Percentiles rank a stretch among this genome's conserved stretches.
Evolutionary conservation across 495 filamentous ascomycete genomes (phyloP).

Genomic region (Lepidopterella palustris): DNA sequence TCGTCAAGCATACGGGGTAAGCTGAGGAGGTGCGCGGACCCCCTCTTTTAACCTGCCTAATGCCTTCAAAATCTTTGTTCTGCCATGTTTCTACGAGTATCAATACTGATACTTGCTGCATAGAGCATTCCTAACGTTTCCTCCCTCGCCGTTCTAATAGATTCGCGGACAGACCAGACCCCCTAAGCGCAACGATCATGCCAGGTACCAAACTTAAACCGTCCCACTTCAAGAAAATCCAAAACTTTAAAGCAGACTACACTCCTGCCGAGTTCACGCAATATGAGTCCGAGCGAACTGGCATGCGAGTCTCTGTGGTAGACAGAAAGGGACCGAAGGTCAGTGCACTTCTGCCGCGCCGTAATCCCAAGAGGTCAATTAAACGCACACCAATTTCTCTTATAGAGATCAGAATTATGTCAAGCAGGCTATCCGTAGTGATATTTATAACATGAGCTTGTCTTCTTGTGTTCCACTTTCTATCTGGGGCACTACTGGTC

Average conservation of each 20-base stretch:
- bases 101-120: background rate
- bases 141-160: background rate
- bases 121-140: background rate
- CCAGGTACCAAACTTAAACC: slow-evolving; percentile 10
- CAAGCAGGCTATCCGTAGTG: too few species aligned
- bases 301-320: slow-evolving; percentile 88
- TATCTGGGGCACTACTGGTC: too few species aligned
- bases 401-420: too few species aligned
- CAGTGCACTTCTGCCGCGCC: background rate
- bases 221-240: slow-evolving; percentile 69
- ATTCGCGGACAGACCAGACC: background rate
- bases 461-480: too few species aligned
- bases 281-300: slow-evolving; percentile 79
- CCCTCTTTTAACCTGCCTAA: too few species aligned
- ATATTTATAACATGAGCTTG: too few species aligned
- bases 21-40: too few species aligned
- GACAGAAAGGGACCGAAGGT: slow-evolving; percentile 85
- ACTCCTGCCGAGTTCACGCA: slow-evolving; percentile 77
- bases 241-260: slow-evolving; percentile 83
- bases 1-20: too few species aligned
- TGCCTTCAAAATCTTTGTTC: background rate
- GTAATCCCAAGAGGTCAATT: too few species aligned
- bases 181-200: too few species aligned
- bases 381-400: too few species aligned
- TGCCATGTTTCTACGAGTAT: background rate